Conservation (phyloP, 352 stramenopile species). For the Phytophthora palmivora region DNA sequence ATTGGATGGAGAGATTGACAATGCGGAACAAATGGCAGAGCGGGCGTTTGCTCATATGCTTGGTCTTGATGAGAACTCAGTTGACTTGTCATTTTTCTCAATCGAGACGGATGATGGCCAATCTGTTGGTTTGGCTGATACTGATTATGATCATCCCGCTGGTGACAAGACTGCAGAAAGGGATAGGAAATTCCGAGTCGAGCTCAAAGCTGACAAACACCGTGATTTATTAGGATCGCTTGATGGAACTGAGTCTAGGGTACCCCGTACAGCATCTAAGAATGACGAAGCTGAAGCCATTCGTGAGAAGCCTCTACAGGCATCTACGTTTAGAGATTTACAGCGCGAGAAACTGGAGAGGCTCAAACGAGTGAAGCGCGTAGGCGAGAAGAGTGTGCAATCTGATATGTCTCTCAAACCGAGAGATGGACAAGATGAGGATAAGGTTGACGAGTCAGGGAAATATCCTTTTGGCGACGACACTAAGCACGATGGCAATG, state of each 20-base stretch:
- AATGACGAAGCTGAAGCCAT: constrained; percentile 6
- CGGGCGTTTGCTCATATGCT: constrained; percentile 56
- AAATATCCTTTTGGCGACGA: neutral
- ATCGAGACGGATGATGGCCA: constrained; percentile 38
- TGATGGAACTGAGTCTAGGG: constrained; percentile 8
- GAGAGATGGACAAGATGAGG: neutral
- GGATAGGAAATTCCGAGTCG: constrained; percentile 6
- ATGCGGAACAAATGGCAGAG: constrained; percentile 29
- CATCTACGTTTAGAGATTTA: constrained; percentile 6
- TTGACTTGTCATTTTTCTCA: constrained; percentile 49
- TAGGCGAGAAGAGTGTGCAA: neutral
- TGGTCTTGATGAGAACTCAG: constrained; percentile 40
- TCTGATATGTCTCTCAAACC: constrained; percentile 1
- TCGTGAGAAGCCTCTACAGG: constrained; percentile 5
- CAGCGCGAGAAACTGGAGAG: constrained; percentile 8
- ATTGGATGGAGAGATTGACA: constrained; percentile 8
- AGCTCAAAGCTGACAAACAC: constrained; percentile 8
- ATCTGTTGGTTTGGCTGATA: constrained; percentile 19
- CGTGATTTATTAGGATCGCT: constrained; percentile 1
- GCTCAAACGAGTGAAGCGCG: constrained; percentile 8
- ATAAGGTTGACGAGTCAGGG: constrained; percentile 1
- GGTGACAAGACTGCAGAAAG: constrained; percentile 5
- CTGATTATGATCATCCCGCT: constrained; percentile 7
- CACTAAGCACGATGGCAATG: neutral
- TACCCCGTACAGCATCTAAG: neutral